These are phyloP conservation scores for Lepidium africanum DNA, from an alignment of 345 rosid genomes.

Conservation along the genomic window DNA sequence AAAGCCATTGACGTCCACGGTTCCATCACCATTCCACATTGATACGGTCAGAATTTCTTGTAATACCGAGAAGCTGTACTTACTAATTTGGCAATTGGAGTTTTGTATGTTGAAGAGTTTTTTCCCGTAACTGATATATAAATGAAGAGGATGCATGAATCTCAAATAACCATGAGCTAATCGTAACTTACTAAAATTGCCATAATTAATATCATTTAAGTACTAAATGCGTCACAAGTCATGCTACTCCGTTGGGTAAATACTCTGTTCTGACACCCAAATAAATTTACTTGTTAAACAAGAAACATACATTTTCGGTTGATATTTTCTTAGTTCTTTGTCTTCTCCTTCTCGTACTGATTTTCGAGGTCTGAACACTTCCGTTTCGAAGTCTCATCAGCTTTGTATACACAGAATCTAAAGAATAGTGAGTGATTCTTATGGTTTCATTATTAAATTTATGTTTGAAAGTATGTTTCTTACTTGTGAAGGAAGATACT, in stretches of 20 bases:
- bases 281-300: background rate
- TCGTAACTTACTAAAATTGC: conserved; percentile 4
- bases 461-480: too few species aligned
- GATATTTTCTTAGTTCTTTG: too few species aligned
- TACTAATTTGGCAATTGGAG: background rate
- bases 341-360: conserved; percentile 4
- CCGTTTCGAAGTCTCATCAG: too few species aligned
- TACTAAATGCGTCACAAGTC: conserved; percentile 16
- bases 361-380: background rate
- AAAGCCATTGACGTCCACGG: conserved; percentile 26
- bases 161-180: background rate
- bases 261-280: conserved; percentile 1
- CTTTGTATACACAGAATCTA: too few species aligned
- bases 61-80: background rate
- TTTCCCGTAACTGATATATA: conserved; percentile 16
- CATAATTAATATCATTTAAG: background rate
- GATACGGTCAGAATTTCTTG: background rate
- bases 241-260: conserved; percentile 2
- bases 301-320: background rate
- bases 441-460: too few species aligned
- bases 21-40: conserved; percentile 33
- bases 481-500: too few species aligned
- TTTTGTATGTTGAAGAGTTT: background rate
- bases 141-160: conserved; percentile 14
- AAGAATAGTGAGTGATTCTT: too few species aligned